Evolutionary conservation across 78 protist species (phyloP).

Genomic region (Neovahlkampfia damariscottae): DNA sequence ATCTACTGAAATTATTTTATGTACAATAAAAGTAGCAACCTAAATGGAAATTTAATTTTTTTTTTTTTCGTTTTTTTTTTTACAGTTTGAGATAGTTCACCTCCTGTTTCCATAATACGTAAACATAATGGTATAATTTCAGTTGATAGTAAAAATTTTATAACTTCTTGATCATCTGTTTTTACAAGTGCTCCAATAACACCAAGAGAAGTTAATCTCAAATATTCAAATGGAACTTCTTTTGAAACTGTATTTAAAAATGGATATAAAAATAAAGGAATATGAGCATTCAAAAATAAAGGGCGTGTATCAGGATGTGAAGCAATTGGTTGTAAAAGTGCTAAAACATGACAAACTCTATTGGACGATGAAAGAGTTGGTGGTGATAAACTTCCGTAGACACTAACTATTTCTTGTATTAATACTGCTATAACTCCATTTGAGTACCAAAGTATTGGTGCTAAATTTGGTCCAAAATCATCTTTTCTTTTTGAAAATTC

Average conservation of each 20-base stretch:
- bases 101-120: constrained; percentile 94
- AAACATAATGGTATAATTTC: constrained; percentile 97
- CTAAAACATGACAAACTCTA: constrained; percentile 95
- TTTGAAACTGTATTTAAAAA: constrained; percentile 86
- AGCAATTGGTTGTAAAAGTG: constrained; percentile 96
- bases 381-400: constrained; percentile 91
- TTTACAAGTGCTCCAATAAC: constrained; percentile 98
- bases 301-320: constrained; percentile 94
- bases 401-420: constrained; percentile 91
- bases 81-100: constrained; percentile 89
- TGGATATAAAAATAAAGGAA: constrained; percentile 95
- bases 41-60: no score
- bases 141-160: constrained; percentile 84
- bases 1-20: constrained; percentile 90
- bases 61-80: no score
- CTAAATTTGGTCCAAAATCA: constrained; percentile 74
- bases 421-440: constrained; percentile 89
- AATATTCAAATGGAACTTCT: constrained; percentile 90
- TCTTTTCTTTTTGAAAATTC: constrained; percentile 90
- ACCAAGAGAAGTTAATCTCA: constrained; percentile 95
- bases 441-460: constrained; percentile 91
- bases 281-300: constrained; percentile 90
- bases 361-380: constrained; percentile 82
- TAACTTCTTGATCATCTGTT: constrained; percentile 85
- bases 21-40: constrained; percentile 98